A percentile compares a stretch with the other conserved stretches of the same genome.
phyloP scores from a whole-genome alignment of 306 rosid species.

The Malus sieversii region DNA sequence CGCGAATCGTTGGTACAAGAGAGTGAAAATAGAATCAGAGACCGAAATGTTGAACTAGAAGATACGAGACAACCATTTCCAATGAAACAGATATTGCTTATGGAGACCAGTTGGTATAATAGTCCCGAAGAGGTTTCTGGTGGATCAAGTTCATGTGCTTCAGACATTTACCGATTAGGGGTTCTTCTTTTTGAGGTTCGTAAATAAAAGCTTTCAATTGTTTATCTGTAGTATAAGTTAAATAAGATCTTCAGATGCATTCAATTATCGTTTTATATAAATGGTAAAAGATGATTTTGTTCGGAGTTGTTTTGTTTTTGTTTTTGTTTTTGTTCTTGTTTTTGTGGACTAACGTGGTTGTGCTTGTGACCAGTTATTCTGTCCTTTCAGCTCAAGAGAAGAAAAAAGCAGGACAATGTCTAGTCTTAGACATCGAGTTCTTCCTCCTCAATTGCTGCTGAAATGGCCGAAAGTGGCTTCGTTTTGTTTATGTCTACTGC shows the following conservation, averaged over 20 bases:
- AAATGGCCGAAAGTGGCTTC: constrained; percentile 99
- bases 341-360: constrained; percentile 25
- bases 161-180: constrained; percentile 80
- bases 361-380: constrained; percentile 69
- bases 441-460: constrained; percentile 92
- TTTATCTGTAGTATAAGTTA: constrained; percentile 14
- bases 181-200: constrained; percentile 90
- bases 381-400: constrained; percentile 79
- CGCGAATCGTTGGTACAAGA: constrained; percentile 55
- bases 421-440: constrained; percentile 89
- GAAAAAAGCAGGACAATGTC: constrained; percentile 87
- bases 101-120: constrained; percentile 87
- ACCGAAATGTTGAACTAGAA: constrained; percentile 56
- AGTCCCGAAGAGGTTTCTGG: constrained; percentile 81
- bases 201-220: constrained; percentile 7
- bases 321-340: constrained; percentile 17
- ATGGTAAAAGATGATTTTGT: constrained; percentile 5
- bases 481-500: constrained; percentile 89
- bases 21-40: constrained; percentile 50
- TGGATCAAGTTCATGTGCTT: constrained; percentile 64
- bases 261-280: constrained; percentile 6
- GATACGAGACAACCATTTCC: constrained; percentile 78
- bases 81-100: constrained; percentile 72
- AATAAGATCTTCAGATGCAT: constrained; percentile 9
- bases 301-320: constrained; percentile 3